phyloP scores from a whole-genome alignment of 2,329 filamentous ascomycete genomes.

The Parafenestella ontariensis region DNA sequence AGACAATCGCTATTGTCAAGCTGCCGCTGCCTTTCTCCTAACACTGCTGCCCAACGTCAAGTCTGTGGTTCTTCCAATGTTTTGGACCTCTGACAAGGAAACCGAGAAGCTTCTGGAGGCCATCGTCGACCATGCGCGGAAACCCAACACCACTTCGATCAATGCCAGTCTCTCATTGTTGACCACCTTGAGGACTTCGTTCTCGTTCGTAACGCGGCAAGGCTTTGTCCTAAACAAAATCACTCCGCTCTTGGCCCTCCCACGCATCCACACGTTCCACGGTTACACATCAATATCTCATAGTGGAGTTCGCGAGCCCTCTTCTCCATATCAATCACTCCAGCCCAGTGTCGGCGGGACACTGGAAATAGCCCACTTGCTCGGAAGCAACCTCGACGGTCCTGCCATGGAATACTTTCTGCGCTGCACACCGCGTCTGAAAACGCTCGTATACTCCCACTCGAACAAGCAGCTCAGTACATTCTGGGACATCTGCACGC shows the following conservation, averaged over 20 bases:
- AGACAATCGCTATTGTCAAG: conserved; percentile 15
- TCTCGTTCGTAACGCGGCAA: conserved; percentile 13
- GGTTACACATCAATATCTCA: conserved; percentile 11
- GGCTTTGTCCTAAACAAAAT: conserved; percentile 17
- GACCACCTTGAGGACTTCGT: conserved; percentile 14
- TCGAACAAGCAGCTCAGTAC: conserved; percentile 13
- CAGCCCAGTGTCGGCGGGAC: conserved; percentile 1
- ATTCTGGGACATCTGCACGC: conserved; percentile 16
- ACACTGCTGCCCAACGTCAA: conserved; percentile 19
- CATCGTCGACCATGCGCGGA: conserved; percentile 14
- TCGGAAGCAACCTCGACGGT: conserved; percentile 13
- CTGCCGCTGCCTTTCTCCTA: conserved; percentile 14
- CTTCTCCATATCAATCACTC: conserved; percentile 17
- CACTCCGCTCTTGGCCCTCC: conserved; percentile 20
- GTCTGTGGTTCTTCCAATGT: conserved; percentile 12
- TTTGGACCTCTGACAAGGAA: conserved; percentile 12
- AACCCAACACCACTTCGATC: conserved; percentile 15
- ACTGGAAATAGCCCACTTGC: conserved; percentile 14
- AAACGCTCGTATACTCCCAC: conserved; percentile 20
- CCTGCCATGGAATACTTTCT: conserved; percentile 17
- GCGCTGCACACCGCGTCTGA: conserved; percentile 19
- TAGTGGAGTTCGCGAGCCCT: conserved; percentile 10
- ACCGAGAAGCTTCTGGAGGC: conserved; percentile 18
- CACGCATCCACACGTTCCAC: conserved; percentile 14
- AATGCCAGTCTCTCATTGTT: conserved; percentile 19